These are phyloP conservation scores for Plasmodium fragile DNA, from an alignment of 169 alveolate genomes.

Conservation along the genomic window DNA sequence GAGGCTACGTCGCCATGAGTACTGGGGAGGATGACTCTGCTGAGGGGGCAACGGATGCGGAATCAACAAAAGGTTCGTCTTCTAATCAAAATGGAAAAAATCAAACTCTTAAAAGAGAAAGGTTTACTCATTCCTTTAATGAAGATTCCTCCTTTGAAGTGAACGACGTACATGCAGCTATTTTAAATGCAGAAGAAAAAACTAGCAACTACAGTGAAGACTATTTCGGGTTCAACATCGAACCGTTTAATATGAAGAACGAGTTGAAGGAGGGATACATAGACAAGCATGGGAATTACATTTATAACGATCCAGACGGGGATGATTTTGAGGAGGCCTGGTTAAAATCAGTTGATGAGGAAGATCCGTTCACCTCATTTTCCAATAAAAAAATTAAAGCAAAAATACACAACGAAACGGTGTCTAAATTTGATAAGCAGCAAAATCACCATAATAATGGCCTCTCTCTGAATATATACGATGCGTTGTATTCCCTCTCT, in stretches of 20 bases:
- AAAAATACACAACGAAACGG: slow-evolving; percentile 29
- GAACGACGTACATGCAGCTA: slow-evolving; percentile 50
- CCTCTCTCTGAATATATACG: slow-evolving; percentile 44
- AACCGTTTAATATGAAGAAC: slow-evolving; percentile 80
- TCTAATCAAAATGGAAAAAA: not conserved
- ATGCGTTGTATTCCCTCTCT: slow-evolving; percentile 49
- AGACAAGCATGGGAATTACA: slow-evolving; percentile 77
- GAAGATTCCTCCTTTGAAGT: slow-evolving; percentile 70
- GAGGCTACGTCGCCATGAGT: not conserved
- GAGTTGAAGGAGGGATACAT: slow-evolving; percentile 80
- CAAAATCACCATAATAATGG: not conserved
- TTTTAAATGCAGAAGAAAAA: slow-evolving; percentile 54
- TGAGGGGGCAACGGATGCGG: not conserved
- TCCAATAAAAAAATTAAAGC: slow-evolving; percentile 23
- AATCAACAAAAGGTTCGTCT: not conserved
- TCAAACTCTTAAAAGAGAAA: slow-evolving; percentile 7
- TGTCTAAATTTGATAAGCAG: slow-evolving; percentile 1
- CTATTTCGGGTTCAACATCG: slow-evolving; percentile 76
- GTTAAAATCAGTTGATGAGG: slow-evolving; percentile 71
- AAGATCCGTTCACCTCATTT: slow-evolving; percentile 62
- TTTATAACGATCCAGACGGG: slow-evolving; percentile 37
- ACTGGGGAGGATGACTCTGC: not conserved
- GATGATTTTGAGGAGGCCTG: slow-evolving; percentile 72
- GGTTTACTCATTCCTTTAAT: slow-evolving; percentile 66
- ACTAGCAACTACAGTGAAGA: slow-evolving; percentile 55